Evolutionary conservation across 2,329 filamentous ascomycete species (phyloP).

Genomic region (Verticillium nubilum): DNA sequence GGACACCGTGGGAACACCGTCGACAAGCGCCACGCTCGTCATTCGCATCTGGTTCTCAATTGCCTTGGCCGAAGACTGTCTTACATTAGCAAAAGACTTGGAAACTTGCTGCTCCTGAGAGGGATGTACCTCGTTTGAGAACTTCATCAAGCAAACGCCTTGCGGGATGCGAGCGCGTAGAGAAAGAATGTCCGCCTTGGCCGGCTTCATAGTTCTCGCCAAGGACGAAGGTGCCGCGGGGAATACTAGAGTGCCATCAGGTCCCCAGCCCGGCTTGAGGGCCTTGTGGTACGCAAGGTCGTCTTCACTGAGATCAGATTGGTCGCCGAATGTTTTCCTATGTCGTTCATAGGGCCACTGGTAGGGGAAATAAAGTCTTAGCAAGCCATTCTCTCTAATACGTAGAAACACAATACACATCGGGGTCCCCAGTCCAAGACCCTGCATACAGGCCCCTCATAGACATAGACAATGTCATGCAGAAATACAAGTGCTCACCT

Average conservation of each 20-base stretch:
- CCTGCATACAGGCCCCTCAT: neutral
- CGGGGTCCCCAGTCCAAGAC: neutral
- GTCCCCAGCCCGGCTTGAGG: conserved; percentile 75
- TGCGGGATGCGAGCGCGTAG: conserved; percentile 53
- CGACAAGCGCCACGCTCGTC: conserved; percentile 46
- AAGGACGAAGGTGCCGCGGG: conserved; percentile 18
- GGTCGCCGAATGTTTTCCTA: conserved; percentile 61
- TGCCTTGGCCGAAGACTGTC: conserved; percentile 48
- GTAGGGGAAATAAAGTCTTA: conserved; percentile 38
- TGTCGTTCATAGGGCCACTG: conserved; percentile 87
- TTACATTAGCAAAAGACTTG: neutral
- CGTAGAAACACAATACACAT: neutral
- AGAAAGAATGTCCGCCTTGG: conserved; percentile 44
- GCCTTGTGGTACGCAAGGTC: conserved; percentile 67
- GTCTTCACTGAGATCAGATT: conserved; percentile 52
- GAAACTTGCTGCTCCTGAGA: neutral
- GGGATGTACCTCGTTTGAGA: conserved; percentile 47
- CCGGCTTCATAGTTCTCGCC: conserved; percentile 6
- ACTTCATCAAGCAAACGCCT: conserved; percentile 59
- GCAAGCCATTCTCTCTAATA: conserved; percentile 25
- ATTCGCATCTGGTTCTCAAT: conserved; percentile 50
- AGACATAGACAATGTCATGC: conserved; percentile 21
- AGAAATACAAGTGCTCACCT: conserved; percentile 70
- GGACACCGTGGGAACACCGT: conserved; percentile 56
- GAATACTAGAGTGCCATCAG: conserved; percentile 67